phyloP scores from a whole-genome alignment of 108 stramenopile species.

The Parietichytrium sp. region DNA sequence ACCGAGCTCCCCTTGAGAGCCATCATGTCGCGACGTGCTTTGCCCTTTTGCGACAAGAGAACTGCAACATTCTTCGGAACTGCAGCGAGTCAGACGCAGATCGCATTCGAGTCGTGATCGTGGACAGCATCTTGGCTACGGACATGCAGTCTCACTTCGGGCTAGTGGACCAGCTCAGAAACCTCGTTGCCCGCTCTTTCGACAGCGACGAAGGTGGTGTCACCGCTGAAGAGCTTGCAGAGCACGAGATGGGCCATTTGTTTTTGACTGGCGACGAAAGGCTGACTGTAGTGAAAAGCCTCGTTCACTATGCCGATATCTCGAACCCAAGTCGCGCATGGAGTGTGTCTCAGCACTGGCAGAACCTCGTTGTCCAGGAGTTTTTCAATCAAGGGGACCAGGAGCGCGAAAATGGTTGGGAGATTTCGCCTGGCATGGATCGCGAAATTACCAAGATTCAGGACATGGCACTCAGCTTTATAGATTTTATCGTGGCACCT shows the following conservation, averaged over 20 bases:
- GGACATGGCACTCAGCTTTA: constrained; percentile 61
- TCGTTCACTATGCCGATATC: constrained; percentile 71
- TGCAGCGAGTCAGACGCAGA: constrained; percentile 40
- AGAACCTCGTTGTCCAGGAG: constrained; percentile 60
- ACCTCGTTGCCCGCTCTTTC: not conserved
- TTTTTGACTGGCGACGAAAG: constrained; percentile 37
- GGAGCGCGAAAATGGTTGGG: constrained; percentile 54
- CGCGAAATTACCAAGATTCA: constrained; percentile 52
- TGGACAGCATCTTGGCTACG: constrained; percentile 71
- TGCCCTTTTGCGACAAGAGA: constrained; percentile 43
- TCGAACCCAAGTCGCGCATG: constrained; percentile 62
- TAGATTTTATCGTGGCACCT: constrained; percentile 67
- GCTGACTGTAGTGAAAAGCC: constrained; percentile 43
- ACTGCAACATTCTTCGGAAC: constrained; percentile 45
- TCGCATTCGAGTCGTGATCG: constrained; percentile 58
- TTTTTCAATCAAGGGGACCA: constrained; percentile 71
- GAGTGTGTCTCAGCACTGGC: constrained; percentile 54
- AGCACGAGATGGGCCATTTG: too few species aligned
- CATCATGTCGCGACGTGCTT: constrained; percentile 69
- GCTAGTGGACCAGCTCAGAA: not conserved
- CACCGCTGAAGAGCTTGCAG: not conserved
- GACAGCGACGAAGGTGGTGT: not conserved
- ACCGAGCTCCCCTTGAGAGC: constrained; percentile 71
- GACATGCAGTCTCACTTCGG: constrained; percentile 77
- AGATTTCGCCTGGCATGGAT: constrained; percentile 60